These are phyloP conservation scores for Diphasiastrum complanatum DNA, from an alignment of 83 land plant species.

Conservation along the genomic window DNA sequence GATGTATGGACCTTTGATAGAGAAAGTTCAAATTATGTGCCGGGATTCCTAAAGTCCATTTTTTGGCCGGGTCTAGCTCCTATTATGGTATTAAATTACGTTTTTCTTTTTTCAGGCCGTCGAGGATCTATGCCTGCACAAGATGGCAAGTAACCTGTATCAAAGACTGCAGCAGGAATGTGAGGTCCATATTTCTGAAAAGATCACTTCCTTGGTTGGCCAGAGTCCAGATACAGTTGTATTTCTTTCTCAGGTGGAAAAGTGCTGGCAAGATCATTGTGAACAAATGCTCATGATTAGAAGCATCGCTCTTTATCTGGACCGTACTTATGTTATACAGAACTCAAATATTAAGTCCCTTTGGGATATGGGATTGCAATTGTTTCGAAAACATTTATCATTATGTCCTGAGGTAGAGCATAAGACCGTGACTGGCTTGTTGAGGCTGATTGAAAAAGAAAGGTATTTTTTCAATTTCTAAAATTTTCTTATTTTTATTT, in stretches of 20 bases:
- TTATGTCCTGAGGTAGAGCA: constrained; percentile 84
- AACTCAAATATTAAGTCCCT: constrained; percentile 73
- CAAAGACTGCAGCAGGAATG: constrained; percentile 81
- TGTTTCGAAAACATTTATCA: constrained; percentile 92
- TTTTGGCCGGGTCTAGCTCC: no score
- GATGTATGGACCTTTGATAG: no score
- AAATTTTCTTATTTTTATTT: no score
- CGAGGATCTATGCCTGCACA: constrained; percentile 87
- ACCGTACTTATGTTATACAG: constrained; percentile 98
- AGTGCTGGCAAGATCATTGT: constrained; percentile 97
- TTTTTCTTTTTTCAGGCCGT: constrained; percentile 55
- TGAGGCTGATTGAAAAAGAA: constrained; percentile 87
- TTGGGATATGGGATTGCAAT: constrained; percentile 99
- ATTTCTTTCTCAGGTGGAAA: constrained; percentile 86
- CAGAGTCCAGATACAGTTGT: constrained; percentile 92
- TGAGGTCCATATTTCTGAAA: constrained; percentile 72
- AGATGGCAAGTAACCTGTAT: constrained; percentile 91
- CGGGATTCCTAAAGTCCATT: no score
- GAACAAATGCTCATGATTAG: constrained; percentile 98
- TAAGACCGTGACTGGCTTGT: constrained; percentile 87
- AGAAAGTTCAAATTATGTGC: no score
- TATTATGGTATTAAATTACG: not conserved
- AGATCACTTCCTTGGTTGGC: constrained; percentile 65
- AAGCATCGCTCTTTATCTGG: constrained; percentile 89
- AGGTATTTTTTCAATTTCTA: no score